These are phyloP conservation scores for Penicillium sp. DNA, from an alignment of 2,329 filamentous ascomycete genomes.

Conservation along the genomic window DNA sequence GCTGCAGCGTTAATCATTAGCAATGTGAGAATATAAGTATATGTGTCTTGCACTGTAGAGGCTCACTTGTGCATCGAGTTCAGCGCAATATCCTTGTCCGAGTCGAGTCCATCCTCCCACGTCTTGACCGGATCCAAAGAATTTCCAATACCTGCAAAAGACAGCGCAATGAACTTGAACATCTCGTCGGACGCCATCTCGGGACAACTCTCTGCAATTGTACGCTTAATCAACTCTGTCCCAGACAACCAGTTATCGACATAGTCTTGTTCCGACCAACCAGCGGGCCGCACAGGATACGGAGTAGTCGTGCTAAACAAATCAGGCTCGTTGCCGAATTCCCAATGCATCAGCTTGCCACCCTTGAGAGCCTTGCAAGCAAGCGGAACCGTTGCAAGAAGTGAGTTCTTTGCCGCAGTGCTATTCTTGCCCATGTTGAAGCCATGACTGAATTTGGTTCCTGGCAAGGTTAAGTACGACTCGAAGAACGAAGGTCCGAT, in stretches of 20 bases:
- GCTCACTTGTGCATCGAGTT: conserved; percentile 58
- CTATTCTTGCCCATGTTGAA: conserved; percentile 57
- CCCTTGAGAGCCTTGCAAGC: conserved; percentile 53
- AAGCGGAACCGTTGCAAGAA: conserved; percentile 52
- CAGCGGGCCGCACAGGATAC: conserved; percentile 48
- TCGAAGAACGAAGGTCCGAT: conserved; percentile 61
- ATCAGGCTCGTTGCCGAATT: conserved; percentile 62
- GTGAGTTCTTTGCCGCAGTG: conserved; percentile 48
- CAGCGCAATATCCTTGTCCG: conserved; percentile 47
- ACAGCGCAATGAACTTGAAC: conserved; percentile 55
- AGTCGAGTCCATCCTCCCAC: conserved; percentile 53
- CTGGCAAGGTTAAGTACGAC: conserved; percentile 55
- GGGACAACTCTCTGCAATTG: conserved; percentile 49
- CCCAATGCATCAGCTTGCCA: conserved; percentile 53
- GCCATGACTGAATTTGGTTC: conserved; percentile 55
- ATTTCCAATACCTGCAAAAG: conserved; percentile 52
- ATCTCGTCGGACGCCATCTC: conserved; percentile 40
- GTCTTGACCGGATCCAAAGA: conserved; percentile 48
- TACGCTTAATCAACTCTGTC: conserved; percentile 46
- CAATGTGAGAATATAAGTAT: background rate
- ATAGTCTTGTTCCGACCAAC: conserved; percentile 53
- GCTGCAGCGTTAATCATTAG: conserved; percentile 32
- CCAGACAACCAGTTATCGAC: conserved; percentile 56
- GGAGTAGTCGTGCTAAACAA: conserved; percentile 52
- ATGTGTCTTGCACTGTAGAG: background rate